Base-by-base conservation (phyloP, 2,329 filamentous ascomycete species). In the Pseudopyricularia cyperi region DNA sequence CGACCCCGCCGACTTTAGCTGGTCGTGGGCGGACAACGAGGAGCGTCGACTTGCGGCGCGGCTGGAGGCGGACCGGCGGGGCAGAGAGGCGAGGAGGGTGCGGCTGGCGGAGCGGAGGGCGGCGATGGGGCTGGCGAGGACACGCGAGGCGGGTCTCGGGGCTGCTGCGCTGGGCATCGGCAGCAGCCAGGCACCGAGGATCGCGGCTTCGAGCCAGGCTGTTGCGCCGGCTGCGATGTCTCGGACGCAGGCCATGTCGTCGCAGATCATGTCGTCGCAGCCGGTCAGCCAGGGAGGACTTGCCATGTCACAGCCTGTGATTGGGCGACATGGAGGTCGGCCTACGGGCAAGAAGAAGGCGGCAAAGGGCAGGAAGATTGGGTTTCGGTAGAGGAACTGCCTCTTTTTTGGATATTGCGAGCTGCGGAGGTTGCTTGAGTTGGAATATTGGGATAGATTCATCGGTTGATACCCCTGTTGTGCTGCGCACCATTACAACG, bases 261-360 rank as follows among this genome's bases (percentile, higher is more conserved):
- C 34, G 24, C 50, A 51, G 39, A 42, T 26, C 9, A 30, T 44
- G 39, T 12, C 28, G 19, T 22, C 30, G 30, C 48, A 49, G 50
- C 19, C 34, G 14, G 26, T 28, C 30, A 34, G 37, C 14, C 39
- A 51, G 26, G 12, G 32, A 8, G 34, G 34, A 4, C 15, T n/a
- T 6, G 15, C 35, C 34, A 51, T 51, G 49, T 51, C 49, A 7
- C 49, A 51, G 24, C 49, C 49, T 7, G 49, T 46, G 4, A 17
- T 19, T 3, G 49, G 49, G 9, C 34, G 37, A 11, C 49, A 51
- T 24, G 49, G 49, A 8, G 19, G 22, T 28, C 32, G 48, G 33
- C 33, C 32, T 7, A 32, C 15, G 7, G 32, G 30, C 19, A 35
- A 35, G 32, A 49, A 37, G 22, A 49, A 49, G 33, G 34, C 39